These are phyloP conservation scores for Wickerhamomyces subpelliculosus DNA, from an alignment of 805 yeast genomes.

Conservation along the genomic window DNA sequence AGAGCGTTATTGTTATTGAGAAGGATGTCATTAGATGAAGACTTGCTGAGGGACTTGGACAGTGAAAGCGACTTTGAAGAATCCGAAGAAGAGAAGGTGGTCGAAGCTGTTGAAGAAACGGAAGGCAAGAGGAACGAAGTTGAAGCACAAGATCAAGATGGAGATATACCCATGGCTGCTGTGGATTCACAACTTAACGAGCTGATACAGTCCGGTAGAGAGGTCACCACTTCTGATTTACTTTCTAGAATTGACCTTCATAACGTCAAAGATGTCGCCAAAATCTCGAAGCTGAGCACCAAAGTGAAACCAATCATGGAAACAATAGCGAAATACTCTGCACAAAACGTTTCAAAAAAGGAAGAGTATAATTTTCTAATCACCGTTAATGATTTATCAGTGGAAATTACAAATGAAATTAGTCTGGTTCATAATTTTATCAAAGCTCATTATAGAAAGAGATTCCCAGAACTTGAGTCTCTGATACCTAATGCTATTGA, in stretches of 20 bases:
- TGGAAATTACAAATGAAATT: conserved; percentile 50
- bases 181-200: conserved; percentile 1
- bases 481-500: conserved; percentile 56
- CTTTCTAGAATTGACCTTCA: conserved; percentile 6
- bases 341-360: conserved; percentile 14
- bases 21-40: conserved; percentile 16
- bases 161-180: conserved; percentile 4
- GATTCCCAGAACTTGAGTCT: conserved; percentile 67
- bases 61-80: conserved; percentile 18
- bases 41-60: conserved; percentile 27
- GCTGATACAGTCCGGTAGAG: conserved; percentile 8
- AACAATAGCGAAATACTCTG: conserved; percentile 12
- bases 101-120: conserved; percentile 10
- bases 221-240: conserved; percentile 7
- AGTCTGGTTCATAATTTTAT: conserved; percentile 40
- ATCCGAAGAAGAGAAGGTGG: conserved; percentile 3
- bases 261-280: conserved; percentile 8
- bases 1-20: not conserved
- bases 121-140: not conserved
- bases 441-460: conserved; percentile 44
- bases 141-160: not conserved
- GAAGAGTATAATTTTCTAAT: conserved; percentile 45
- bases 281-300: conserved; percentile 6
- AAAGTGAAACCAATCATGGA: conserved; percentile 11
- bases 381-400: conserved; percentile 46